Evolutionary conservation across 306 rosid species (phyloP).

Genomic region (Quercus engelmannii): DNA sequence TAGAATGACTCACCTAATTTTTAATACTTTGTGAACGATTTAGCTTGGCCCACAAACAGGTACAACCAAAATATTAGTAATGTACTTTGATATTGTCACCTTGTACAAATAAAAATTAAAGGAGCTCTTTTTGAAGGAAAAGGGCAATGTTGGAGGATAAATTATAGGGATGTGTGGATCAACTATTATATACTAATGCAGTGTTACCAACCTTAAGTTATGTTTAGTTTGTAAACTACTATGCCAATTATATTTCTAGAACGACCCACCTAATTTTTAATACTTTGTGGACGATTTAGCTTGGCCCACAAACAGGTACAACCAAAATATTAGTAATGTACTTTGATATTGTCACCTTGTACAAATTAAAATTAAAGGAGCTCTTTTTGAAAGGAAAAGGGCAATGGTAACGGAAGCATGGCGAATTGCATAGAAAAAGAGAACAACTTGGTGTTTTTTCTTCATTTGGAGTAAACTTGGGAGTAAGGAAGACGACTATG

Average conservation of each 20-base stretch:
- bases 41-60: not conserved
- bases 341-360: no score
- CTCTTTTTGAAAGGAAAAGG: not conserved
- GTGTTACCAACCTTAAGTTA: not conserved
- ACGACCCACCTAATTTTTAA: slow-evolving; percentile 25
- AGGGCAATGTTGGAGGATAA: not conserved
- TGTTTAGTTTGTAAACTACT: slow-evolving; percentile 16
- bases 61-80: no score
- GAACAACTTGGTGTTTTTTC: not conserved
- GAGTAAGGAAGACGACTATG: slow-evolving; percentile 10
- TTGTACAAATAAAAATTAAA: not conserved
- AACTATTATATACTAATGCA: slow-evolving; percentile 15
- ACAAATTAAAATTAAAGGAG: not conserved
- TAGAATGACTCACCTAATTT: slow-evolving; percentile 27
- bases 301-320: not conserved
- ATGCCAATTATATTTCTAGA: slow-evolving; percentile 18
- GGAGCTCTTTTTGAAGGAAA: not conserved
- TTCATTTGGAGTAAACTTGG: slow-evolving; percentile 14
- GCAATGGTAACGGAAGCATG: not conserved
- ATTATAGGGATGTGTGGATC: not conserved
- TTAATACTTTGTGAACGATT: not conserved
- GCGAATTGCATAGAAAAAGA: no score
- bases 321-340: no score
- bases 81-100: no score
- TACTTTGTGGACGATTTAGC: no score